Evolutionary conservation across 192 early-diverging fungal species (phyloP), one percentile per base, ranked within the genome.

Genomic region (Backusella sp.): DNA sequence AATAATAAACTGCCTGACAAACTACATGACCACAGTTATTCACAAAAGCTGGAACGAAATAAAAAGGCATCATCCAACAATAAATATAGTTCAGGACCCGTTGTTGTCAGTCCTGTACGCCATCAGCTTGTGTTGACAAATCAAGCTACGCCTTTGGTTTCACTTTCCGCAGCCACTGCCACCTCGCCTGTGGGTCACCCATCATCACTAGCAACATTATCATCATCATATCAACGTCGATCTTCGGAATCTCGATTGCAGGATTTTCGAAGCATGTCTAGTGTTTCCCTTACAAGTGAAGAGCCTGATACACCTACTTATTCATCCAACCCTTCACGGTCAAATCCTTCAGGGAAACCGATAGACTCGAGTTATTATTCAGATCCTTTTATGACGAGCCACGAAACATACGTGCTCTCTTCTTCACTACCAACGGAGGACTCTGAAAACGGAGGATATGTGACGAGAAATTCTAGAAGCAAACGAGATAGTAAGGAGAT

Each of bases 91-190:
- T 28, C 56, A 62, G 23, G 23, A 4, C 8, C 68, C 37, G 36
- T 69, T 69, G 68, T 69, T 69, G 36, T 69, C 68, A 69, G 36
- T 37, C 68, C 68, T 39, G 68, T 69, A 39, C 68, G 68, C 34
- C 68, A 69, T 69, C 68, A 69, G 36, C 37, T 69, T 69, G 68
- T 69, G n/a, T 36, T 37, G 21, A 69, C 68, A 21, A 37, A 69
- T 69, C 68, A 69, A 41, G 68, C 37, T 26, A 69, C 68, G 11
- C 68, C 68, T 3, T 69, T 69, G 37, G 68, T 69, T 39, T 41
- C 68, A 41, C 37, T 69, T 23, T 69, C 37, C 56, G 56, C 56
- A 62, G 56, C 56, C 19, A 21, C 17, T 19, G 4, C 19, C 19
- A 49, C 19, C 26, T 62, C 23, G 12, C 8, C 21, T 59, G 2